These are phyloP conservation scores for Leucocoprinus sp. DNA, from an alignment of 768 basidiomycete genomes.

Conservation along the genomic window DNA sequence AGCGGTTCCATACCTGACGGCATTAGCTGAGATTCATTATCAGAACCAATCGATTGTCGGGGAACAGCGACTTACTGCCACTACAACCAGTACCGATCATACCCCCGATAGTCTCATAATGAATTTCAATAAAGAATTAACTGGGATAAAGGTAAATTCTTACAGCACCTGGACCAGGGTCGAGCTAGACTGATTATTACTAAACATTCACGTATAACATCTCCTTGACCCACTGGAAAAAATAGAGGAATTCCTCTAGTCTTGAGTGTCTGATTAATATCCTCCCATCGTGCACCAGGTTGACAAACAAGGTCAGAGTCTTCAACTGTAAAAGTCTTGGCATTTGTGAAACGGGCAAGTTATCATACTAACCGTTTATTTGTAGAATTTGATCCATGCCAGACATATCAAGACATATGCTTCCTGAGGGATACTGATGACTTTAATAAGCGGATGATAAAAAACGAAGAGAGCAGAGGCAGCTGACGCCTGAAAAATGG, in stretches of 20 bases:
- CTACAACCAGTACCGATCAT: constrained; percentile 86
- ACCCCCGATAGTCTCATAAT: constrained; percentile 66
- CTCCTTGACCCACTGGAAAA: constrained; percentile 54
- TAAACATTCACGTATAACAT: not conserved
- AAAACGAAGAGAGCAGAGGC: not conserved
- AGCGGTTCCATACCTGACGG: constrained; percentile 82
- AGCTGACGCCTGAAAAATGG: constrained; percentile 66
- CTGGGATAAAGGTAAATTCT: constrained; percentile 17
- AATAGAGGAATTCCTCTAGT: constrained; percentile 70
- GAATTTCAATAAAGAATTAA: not conserved
- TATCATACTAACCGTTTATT: constrained; percentile 47
- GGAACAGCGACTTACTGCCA: constrained; percentile 48
- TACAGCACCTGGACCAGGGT: constrained; percentile 66
- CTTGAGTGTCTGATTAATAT: constrained; percentile 62
- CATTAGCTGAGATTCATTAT: constrained; percentile 46
- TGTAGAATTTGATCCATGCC: constrained; percentile 75
- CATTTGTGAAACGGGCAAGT: not conserved
- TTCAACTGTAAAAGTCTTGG: constrained; percentile 31
- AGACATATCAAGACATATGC: constrained; percentile 79
- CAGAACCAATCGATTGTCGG: not conserved
- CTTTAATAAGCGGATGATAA: constrained; percentile 1
- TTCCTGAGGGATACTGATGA: constrained; percentile 40
- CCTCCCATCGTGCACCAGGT: constrained; percentile 71
- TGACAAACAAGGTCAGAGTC: constrained; percentile 76
- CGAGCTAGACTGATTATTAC: constrained; percentile 34